Conservation (phyloP, 768 basidiomycete genomes). For the Collybia nuda region DNA sequence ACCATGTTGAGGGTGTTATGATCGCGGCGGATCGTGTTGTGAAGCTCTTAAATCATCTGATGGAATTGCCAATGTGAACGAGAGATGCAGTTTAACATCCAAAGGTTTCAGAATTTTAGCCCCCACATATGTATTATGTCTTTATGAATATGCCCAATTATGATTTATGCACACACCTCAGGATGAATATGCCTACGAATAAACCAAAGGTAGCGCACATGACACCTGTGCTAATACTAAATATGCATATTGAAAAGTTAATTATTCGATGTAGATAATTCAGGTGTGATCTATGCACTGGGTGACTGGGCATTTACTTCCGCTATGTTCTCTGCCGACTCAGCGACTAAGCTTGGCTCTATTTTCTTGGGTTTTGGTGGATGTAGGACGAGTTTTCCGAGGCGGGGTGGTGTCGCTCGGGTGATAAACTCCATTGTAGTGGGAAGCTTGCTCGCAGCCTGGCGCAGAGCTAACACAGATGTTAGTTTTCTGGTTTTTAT, state of each 20-base stretch:
- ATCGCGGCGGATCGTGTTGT: conserved; percentile 38
- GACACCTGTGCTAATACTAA: no score
- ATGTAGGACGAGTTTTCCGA: conserved; percentile 65
- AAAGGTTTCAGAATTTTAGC: not conserved
- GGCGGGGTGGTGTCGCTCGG: conserved; percentile 63
- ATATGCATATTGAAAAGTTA: no score
- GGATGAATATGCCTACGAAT: no score
- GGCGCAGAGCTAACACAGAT: conserved; percentile 67
- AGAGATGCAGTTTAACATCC: not conserved
- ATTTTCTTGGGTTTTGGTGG: conserved; percentile 33
- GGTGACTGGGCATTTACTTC: conserved; percentile 5
- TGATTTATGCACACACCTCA: no score
- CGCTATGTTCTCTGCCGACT: conserved; percentile 2
- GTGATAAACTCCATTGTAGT: conserved; percentile 86
- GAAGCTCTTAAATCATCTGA: conserved; percentile 38
- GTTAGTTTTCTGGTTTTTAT: not conserved
- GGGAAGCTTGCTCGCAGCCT: conserved; percentile 87
- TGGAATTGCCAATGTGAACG: not conserved
- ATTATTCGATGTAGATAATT: no score
- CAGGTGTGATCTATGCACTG: not conserved
- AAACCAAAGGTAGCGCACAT: no score
- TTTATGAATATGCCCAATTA: no score
- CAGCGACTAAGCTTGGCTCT: conserved; percentile 9
- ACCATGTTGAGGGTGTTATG: conserved; percentile 29
- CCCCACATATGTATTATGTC: not conserved